A percentile compares a stretch with the other conserved stretches of the same genome.
These are phyloP conservation scores for Henckelia pumila DNA, from an alignment of 257 asterid genomes.

Conservation along the genomic window DNA sequence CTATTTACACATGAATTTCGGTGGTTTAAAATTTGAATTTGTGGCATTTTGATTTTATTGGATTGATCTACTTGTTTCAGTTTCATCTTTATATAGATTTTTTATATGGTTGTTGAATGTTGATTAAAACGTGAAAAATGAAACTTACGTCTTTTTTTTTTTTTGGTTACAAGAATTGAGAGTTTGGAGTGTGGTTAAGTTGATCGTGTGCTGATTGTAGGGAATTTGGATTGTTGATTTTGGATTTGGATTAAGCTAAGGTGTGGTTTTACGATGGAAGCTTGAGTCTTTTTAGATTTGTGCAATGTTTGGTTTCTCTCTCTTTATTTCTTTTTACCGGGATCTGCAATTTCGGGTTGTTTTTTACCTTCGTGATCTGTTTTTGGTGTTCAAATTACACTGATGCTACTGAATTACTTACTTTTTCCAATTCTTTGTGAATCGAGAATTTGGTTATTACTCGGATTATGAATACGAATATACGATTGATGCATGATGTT, in stretches of 20 bases:
- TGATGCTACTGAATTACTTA: constrained; percentile 14
- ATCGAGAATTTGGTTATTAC: too few relatives aligned
- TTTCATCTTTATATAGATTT: constrained; percentile 2
- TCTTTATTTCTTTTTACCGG: not conserved
- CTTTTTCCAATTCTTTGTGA: too few relatives aligned
- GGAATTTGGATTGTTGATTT: constrained; percentile 16
- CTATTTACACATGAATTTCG: too few relatives aligned
- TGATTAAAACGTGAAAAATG: not conserved
- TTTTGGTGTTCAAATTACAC: not conserved
- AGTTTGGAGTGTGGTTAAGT: constrained; percentile 28
- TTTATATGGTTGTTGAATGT: constrained; percentile 21
- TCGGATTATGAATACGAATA: too few relatives aligned
- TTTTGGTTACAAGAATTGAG: constrained; percentile 13
- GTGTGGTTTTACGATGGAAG: constrained; percentile 18
- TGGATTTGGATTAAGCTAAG: constrained; percentile 13
- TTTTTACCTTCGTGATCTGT: constrained; percentile 3
- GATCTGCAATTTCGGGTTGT: constrained; percentile 20
- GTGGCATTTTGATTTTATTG: not conserved
- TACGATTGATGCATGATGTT: too few relatives aligned
- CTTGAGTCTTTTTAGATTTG: constrained; percentile 25
- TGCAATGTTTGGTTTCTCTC: constrained; percentile 10
- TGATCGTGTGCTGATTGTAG: constrained; percentile 28
- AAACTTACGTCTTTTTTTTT: not conserved
- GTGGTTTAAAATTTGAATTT: constrained; percentile 21
- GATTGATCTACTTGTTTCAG: constrained; percentile 9